A percentile compares a stretch with the other conserved stretches of the same genome.
These are phyloP conservation scores for Jaapia argillacea DNA, from an alignment of 768 basidiomycete genomes.

Conservation along the genomic window DNA sequence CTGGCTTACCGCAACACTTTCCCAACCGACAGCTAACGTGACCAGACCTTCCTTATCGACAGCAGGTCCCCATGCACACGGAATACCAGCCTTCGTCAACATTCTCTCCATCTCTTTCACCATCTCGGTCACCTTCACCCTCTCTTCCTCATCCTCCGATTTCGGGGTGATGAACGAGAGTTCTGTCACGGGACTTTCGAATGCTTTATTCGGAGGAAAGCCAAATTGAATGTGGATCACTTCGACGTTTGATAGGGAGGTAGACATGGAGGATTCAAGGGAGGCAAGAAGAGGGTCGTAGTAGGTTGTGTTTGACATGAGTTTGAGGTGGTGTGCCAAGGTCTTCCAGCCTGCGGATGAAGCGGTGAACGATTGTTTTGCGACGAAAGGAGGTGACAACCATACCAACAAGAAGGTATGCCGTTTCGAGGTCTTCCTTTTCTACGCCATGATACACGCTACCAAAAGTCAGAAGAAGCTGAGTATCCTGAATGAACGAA, in stretches of 20 bases:
- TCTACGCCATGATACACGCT: background rate
- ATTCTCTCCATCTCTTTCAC: background rate
- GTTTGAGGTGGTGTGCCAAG: background rate
- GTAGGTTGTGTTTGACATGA: background rate
- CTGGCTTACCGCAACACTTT: too few species aligned
- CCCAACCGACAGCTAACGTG: background rate
- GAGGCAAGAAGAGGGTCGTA: background rate
- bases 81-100: background rate
- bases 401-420: background rate
- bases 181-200: background rate
- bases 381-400: background rate
- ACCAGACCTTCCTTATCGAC: background rate
- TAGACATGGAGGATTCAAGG: background rate
- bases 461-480: background rate
- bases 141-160: too few species aligned
- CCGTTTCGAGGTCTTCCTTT: background rate
- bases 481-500: background rate
- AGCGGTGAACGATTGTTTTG: too few species aligned
- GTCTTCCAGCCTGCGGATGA: background rate
- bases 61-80: background rate
- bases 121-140: background rate
- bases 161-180: background rate
- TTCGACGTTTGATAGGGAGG: too few species aligned
- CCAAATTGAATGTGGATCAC: background rate
- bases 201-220: background rate